Conservation (phyloP, 2,329 filamentous ascomycete species). For the Botrytis cinerea region DNA sequence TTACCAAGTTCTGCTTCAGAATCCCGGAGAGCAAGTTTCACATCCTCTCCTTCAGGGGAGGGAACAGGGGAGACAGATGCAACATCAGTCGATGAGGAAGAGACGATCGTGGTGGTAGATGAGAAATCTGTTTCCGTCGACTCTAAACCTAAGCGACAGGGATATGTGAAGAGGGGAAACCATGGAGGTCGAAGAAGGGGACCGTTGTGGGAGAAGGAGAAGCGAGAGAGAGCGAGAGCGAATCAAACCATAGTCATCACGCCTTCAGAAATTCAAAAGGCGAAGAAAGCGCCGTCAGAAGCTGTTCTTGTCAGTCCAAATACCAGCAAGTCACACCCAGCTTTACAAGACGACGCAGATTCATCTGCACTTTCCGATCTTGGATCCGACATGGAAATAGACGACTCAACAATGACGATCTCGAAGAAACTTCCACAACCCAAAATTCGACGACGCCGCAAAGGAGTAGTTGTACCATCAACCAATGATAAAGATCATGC, state of each 20-base stretch:
- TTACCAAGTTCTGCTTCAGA: conserved; percentile 27
- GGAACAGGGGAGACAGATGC: conserved; percentile 36
- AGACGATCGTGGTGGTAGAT: conserved; percentile 37
- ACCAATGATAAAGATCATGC: conserved; percentile 36
- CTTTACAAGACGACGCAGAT: conserved; percentile 21
- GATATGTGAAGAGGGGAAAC: conserved; percentile 6
- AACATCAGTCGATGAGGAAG: conserved; percentile 42
- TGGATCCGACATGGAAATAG: conserved; percentile 25
- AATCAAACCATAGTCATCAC: background rate
- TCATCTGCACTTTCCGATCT: conserved; percentile 26
- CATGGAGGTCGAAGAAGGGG: conserved; percentile 25
- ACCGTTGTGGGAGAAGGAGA: conserved; percentile 19
- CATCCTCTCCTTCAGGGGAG: conserved; percentile 30
- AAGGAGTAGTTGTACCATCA: conserved; percentile 27
- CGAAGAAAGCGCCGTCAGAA: background rate
- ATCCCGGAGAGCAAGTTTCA: conserved; percentile 24
- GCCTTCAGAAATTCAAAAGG: background rate
- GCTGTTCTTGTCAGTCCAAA: conserved; percentile 2
- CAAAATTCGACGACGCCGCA: conserved; percentile 28
- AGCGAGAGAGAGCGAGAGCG: conserved; percentile 11
- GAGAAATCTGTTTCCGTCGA: background rate
- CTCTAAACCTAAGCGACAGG: conserved; percentile 21
- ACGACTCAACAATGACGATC: conserved; percentile 26
- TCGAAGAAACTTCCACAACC: conserved; percentile 21
- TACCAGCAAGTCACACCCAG: conserved; percentile 3